These are phyloP conservation scores for Chrysoporthe cubensis DNA, from an alignment of 2,329 filamentous ascomycete species.

Conservation along the genomic window DNA sequence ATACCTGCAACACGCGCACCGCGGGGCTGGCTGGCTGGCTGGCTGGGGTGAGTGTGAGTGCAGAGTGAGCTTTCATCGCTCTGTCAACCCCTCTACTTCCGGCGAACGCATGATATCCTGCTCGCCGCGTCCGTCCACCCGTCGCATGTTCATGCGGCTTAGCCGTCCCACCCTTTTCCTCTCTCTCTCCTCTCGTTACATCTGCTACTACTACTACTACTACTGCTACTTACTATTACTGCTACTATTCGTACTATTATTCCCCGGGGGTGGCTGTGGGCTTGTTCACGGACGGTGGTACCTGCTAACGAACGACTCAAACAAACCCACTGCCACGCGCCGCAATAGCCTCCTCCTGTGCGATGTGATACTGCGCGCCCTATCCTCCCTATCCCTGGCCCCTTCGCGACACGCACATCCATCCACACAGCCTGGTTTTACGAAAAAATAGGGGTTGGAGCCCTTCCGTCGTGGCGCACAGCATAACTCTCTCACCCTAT, in stretches of 20 bases:
- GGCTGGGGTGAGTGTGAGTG: background rate
- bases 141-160: background rate
- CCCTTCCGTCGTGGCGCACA: conserved; percentile 15
- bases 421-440: too few relatives aligned
- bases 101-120: background rate
- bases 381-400: conserved; percentile 6
- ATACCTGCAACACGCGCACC: conserved; percentile 2
- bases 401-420: too few relatives aligned
- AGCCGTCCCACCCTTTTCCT: background rate
- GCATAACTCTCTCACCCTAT: background rate
- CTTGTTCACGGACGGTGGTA: conserved; percentile 14
- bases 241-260: too few relatives aligned
- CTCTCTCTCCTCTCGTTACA: background rate
- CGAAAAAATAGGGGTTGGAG: background rate
- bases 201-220: background rate
- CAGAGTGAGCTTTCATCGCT: background rate
- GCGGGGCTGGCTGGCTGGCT: background rate
- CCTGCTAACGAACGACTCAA: conserved; percentile 1
- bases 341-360: conserved; percentile 1
- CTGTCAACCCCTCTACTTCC: background rate
- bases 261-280: too few relatives aligned
- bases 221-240: too few relatives aligned
- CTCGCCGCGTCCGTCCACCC: too few relatives aligned
- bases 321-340: background rate
- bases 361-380: background rate